phyloP scores from a whole-genome alignment of 2,329 filamentous ascomycete species.

The Cladosporium sphaerospermum region DNA sequence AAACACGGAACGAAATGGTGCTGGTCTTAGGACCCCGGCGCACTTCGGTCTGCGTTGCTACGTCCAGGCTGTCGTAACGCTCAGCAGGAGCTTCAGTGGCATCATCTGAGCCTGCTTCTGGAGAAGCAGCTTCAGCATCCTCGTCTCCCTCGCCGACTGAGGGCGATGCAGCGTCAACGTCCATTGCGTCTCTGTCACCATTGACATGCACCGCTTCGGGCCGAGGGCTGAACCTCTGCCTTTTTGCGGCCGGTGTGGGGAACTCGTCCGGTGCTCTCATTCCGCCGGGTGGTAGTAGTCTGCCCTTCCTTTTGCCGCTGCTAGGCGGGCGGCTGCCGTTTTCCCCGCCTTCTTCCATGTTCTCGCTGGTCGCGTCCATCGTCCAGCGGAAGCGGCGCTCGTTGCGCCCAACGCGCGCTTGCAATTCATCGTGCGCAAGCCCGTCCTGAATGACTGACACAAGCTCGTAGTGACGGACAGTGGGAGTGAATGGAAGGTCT shows the following conservation, averaged over 20 bases:
- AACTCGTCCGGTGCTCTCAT: constrained; percentile 26
- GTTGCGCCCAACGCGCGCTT: constrained; percentile 19
- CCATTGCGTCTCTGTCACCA: constrained; percentile 40
- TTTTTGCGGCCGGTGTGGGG: constrained; percentile 27
- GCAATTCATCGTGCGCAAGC: constrained; percentile 42
- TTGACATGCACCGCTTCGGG: constrained; percentile 32
- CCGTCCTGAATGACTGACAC: constrained; percentile 60
- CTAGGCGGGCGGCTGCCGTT: constrained; percentile 14
- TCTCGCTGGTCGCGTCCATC: constrained; percentile 10
- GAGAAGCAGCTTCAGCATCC: constrained; percentile 23
- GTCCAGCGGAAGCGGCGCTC: constrained; percentile 25
- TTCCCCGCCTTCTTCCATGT: constrained; percentile 16
- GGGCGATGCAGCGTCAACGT: constrained; percentile 32
- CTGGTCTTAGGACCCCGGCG: constrained; percentile 27
- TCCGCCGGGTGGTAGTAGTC: constrained; percentile 8
- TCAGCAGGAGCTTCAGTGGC: constrained; percentile 22
- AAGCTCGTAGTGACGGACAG: constrained; percentile 54
- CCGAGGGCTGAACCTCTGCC: constrained; percentile 28
- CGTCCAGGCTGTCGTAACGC: constrained; percentile 29
- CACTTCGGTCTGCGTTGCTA: constrained; percentile 30
- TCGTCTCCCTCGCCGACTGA: constrained; percentile 22
- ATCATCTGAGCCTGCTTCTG: constrained; percentile 22
- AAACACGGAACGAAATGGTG: constrained; percentile 29
- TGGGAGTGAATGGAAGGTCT: constrained; percentile 53
- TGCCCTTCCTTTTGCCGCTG: constrained; percentile 18